Evolutionary conservation across 139 green algal genomes (phyloP).

Genomic region (Marvania coccoides): DNA sequence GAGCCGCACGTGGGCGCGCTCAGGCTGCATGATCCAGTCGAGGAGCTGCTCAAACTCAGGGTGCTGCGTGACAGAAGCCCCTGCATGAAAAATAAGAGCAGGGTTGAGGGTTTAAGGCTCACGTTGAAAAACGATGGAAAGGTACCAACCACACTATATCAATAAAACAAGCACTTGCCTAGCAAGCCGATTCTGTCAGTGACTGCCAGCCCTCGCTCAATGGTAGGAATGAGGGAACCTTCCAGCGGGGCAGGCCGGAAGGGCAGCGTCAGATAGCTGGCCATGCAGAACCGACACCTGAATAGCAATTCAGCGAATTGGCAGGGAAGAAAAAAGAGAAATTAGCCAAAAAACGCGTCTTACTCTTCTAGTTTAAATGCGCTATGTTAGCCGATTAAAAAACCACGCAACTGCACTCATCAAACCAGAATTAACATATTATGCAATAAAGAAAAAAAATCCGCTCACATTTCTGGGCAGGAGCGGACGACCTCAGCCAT

Average conservation of each 20-base stretch:
- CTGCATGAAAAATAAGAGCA: too few species aligned
- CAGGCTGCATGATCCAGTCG: constrained; percentile 27
- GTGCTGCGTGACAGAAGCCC: constrained; percentile 47
- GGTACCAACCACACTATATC: too few species aligned
- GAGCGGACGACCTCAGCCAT: constrained; percentile 44
- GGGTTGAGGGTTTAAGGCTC: too few species aligned
- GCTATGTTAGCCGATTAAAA: too few species aligned
- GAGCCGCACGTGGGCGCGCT: constrained; percentile 32
- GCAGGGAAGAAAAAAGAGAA: too few species aligned
- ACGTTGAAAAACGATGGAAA: too few species aligned
- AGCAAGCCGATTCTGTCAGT: constrained; percentile 42
- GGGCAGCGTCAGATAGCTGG: constrained; percentile 43
- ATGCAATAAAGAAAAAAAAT: not conserved
- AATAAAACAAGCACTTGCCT: too few species aligned
- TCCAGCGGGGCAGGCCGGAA: constrained; percentile 36
- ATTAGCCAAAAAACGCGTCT: too few species aligned
- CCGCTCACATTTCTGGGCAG: constrained; percentile 52
- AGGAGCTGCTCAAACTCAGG: constrained; percentile 43
- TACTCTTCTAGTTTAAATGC: too few species aligned
- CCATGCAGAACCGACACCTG: constrained; percentile 45
- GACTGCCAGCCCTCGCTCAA: constrained; percentile 35
- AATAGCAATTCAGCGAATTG: too few species aligned
- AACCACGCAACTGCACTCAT: too few species aligned
- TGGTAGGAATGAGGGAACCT: constrained; percentile 36
- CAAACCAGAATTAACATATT: too few species aligned